Evolutionary conservation across 495 filamentous ascomycete species (phyloP), one percentile per base, ranked within the genome.

Genomic region (Podospora didyma): DNA sequence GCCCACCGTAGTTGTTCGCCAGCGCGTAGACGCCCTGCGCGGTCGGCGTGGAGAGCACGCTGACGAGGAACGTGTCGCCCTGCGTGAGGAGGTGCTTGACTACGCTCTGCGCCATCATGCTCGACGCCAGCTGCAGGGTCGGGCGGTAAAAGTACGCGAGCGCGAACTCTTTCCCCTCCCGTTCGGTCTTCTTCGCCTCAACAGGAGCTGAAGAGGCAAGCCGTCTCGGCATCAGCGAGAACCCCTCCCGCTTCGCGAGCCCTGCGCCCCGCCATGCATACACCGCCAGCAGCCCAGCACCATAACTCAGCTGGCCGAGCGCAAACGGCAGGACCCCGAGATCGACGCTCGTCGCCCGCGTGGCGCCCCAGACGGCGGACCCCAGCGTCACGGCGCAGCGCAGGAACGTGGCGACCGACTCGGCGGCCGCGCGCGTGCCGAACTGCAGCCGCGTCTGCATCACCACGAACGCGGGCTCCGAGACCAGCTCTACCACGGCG

Each of bases 1-100:
- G 82, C 7, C 90, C 88, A 41, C 95, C 94, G 75, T 99, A 99
- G 66, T 97, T 97, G 49, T 89, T 86, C 26, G 93, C 94, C 2
- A 99, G 78, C 0, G 91, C 88, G 70, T 97, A 99, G 17, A 90
- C 85, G n/a, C 94, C 94, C 73, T 97, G 93, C 11, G 90, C 88
- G 37, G 80, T 75, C 5, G 90, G 79, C 2, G 86, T 82, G 22
- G 90, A 85, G 54, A 97, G 75, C 48, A 82, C 72, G 24, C 88
- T 81, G 34, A 99, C 87, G 28, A 97, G 82, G 65, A 97, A 82
- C 10, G 89, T 87, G 77, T 99, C 94, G 26, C 92, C 94, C 72
- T 96, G 90, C 0, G 95, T 97, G 22, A 97, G 83, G 53, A 97
- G 56, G 70, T 97, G 91, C 66, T 99, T 99, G 35, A 97, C 77